A percentile compares a stretch with the other conserved stretches of the same genome.
Evolutionary conservation across 176 grass and related monocot genomes (phyloP).

Genomic region (Puccinellia tenuiflora): DNA sequence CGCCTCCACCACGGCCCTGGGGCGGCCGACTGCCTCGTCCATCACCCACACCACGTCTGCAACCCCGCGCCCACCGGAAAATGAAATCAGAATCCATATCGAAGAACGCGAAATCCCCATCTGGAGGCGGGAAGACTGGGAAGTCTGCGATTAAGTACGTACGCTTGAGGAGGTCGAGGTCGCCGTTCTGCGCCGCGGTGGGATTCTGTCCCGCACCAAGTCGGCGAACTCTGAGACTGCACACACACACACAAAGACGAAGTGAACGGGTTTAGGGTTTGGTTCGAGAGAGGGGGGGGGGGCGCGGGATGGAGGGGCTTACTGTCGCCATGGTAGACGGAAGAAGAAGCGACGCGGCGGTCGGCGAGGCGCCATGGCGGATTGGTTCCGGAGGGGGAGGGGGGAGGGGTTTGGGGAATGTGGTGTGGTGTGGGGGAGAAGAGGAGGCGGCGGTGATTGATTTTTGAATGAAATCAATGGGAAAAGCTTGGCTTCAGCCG

Average conservation of each 20-base stretch:
- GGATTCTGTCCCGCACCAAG: not conserved
- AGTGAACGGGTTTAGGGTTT: too few species aligned
- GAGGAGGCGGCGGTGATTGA: too few species aligned
- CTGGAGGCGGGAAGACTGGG: not conserved
- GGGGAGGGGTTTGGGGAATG: too few species aligned
- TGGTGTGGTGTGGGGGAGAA: too few species aligned
- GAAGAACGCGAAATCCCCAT: not conserved
- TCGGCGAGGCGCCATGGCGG: too few species aligned
- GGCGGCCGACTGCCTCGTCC: conserved; percentile 13
- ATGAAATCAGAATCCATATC: not conserved
- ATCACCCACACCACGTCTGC: not conserved
- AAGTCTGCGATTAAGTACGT: not conserved
- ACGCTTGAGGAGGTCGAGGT: not conserved
- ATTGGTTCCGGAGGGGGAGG: too few species aligned
- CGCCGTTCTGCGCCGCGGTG: conserved; percentile 9
- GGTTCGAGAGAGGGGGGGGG: too few species aligned
- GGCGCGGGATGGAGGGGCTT: too few species aligned
- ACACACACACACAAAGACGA: not conserved
- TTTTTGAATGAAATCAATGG: too few species aligned
- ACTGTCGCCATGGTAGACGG: too few species aligned
- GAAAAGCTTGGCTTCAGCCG: too few species aligned
- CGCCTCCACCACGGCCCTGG: not conserved
- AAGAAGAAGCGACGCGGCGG: too few species aligned
- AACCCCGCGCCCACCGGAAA: not conserved
- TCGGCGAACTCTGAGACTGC: not conserved